phyloP scores from a whole-genome alignment of 2,329 filamentous ascomycete species.

The Orbilia oligospora region DNA sequence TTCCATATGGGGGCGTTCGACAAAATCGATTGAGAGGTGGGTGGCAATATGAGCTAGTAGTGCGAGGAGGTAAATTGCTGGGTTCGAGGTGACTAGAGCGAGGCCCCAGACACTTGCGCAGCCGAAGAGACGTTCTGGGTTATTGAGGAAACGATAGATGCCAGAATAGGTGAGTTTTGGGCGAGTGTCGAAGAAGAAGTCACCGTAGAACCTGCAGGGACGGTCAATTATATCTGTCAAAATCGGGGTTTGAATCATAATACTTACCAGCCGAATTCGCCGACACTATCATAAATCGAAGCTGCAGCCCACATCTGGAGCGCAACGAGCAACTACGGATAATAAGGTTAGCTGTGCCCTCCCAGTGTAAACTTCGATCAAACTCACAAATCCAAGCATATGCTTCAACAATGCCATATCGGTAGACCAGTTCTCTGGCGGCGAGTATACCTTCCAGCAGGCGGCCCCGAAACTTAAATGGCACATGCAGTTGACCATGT shows the following conservation, averaged over 20 bases:
- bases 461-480: constrained; percentile 90
- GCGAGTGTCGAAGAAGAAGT: constrained; percentile 87
- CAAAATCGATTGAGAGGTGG: constrained; percentile 88
- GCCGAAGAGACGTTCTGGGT: constrained; percentile 93
- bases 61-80: constrained; percentile 86
- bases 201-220: constrained; percentile 81
- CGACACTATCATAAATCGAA: constrained; percentile 94
- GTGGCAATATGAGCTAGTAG: constrained; percentile 87
- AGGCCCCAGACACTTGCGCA: constrained; percentile 96
- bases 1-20: constrained; percentile 98
- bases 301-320: constrained; percentile 93
- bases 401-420: constrained; percentile 89
- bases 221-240: neutral
- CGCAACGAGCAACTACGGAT: constrained; percentile 75
- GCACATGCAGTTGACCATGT: constrained; percentile 91
- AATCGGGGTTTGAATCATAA: neutral
- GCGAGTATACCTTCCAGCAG: constrained; percentile 94
- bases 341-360: constrained; percentile 14
- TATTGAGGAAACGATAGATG: constrained; percentile 98
- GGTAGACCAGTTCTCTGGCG: constrained; percentile 88
- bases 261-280: constrained; percentile 88
- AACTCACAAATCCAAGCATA: constrained; percentile 77
- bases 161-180: constrained; percentile 94
- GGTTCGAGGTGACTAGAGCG: constrained; percentile 91
- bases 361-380: too few species aligned